phyloP scores from a whole-genome alignment of 2,329 filamentous ascomycete species.

The Alternaria burnsii region DNA sequence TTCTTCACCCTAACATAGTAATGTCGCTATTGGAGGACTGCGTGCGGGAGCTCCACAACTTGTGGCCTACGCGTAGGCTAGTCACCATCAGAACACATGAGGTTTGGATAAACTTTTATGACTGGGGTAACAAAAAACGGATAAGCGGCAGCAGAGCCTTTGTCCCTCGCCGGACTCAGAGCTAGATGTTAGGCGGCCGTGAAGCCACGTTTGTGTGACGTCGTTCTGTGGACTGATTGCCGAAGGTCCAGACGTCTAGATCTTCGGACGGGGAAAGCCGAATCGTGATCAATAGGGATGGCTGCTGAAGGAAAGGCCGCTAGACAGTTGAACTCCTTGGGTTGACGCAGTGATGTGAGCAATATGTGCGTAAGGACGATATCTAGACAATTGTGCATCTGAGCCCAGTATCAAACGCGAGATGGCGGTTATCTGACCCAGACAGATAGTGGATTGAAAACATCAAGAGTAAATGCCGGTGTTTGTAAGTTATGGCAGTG shows the following conservation, averaged over 20 bases:
- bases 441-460: not conserved
- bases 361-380: not conserved
- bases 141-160: conserved; percentile 1
- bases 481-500: not conserved
- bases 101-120: conserved; percentile 6
- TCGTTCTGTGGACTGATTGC: conserved; percentile 5
- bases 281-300: not conserved
- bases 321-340: not conserved
- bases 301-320: not conserved
- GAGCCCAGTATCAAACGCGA: not conserved
- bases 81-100: not conserved
- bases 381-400: not conserved
- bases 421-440: not conserved
- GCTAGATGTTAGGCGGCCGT: conserved; percentile 4
- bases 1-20: not conserved
- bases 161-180: not conserved
- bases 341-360: not conserved
- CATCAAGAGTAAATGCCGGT: not conserved
- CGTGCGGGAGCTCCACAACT: not conserved
- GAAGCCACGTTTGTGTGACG: conserved; percentile 7
- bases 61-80: not conserved
- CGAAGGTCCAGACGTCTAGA: not conserved
- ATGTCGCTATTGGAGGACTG: not conserved
- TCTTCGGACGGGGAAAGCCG: not conserved
- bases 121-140: not conserved